Base-by-base conservation (phyloP, 1,284 basidiomycete species). In the Moniliophthora roreri region DNA sequence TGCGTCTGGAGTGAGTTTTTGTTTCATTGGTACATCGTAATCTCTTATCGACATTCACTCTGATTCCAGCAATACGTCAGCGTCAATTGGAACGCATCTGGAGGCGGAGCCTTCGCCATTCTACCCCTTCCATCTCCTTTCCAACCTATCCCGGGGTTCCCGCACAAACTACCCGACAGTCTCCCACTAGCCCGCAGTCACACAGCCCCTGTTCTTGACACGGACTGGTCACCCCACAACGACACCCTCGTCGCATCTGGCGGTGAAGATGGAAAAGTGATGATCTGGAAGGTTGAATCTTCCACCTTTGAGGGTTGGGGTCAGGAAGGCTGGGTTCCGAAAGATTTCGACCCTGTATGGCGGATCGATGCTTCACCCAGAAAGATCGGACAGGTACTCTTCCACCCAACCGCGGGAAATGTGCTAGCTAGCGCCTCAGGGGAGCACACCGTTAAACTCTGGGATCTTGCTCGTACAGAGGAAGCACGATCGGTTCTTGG, bases 141-240 rank as follows among this genome's bases (percentile, higher is more conserved):
- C 70, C 69, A 75, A 34, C 66, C 78, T 1, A 77, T 81, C 23
- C 69, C 80, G 42, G 73, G 73, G 21, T 74, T 93, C 63, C 85
- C 87, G 7, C 78, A 80, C 66, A 95, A 95, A 71, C 81, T 98
- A 28, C 95, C 95, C 2, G 96, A 99, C 66, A 82, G 91, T 62
- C 84, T 98, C 51, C 96, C 96, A 0, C 83, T 99, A 46, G 94
- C 93, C 21, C 87, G 96, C 54, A 91, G 88, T 28, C 88, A 91
- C 69, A 87, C 87, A 6, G 91, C 86, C 0, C 74, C 89, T 34
- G 91, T 94, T n/a, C 88, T 98, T 48, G 96, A 98, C 72, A 98
- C 96, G 0, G 92, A 93, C 62, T 99, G 95, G 92, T 94, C 91
- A 0, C 95, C 95, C 1, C 95, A 97, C 69, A 88, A 95, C 67